phyloP scores from a whole-genome alignment of 2,329 filamentous ascomycete genomes.

The Ascochyta fabae region DNA sequence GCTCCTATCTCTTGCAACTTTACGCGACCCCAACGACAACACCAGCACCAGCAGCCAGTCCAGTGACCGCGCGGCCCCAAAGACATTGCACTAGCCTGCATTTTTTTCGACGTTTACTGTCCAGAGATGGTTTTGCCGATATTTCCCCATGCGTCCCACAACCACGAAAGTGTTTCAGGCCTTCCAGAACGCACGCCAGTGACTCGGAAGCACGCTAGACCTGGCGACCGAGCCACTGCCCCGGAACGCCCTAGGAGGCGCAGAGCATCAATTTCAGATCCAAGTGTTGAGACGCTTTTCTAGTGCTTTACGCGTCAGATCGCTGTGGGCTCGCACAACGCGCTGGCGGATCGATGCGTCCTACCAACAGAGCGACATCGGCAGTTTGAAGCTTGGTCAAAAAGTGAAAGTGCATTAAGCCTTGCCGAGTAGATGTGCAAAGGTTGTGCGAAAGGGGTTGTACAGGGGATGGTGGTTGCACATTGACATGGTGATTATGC shows the following conservation, averaged over 20 bases:
- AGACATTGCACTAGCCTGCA: not conserved
- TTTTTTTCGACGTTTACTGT: not conserved
- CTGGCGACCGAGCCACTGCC: not conserved
- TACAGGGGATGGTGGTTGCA: conserved; percentile 1
- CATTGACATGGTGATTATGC: not conserved
- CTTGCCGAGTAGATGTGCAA: conserved; percentile 6
- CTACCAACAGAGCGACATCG: not conserved
- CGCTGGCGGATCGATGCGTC: not conserved
- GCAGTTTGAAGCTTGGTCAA: not conserved
- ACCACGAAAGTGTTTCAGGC: conserved; percentile 2
- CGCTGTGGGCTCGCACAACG: not conserved
- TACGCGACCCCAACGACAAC: not conserved
- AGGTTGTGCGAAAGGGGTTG: conserved; percentile 3
- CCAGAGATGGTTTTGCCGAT: not conserved
- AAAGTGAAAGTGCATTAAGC: not conserved
- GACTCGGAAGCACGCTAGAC: not conserved
- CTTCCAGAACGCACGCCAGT: conserved; percentile 5
- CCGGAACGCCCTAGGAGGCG: not conserved
- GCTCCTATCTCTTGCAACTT: not conserved
- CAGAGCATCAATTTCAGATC: not conserved
- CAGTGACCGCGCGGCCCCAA: conserved; percentile 5
- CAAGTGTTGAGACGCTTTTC: conserved; percentile 6
- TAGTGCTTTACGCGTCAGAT: conserved; percentile 11
- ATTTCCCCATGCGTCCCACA: not conserved
- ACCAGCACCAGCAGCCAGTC: not conserved